Percentiles rank a stretch among this genome's conserved stretches.
These are phyloP conservation scores for Blastomyces parvus DNA, from an alignment of 2,329 filamentous ascomycete species.

Conservation along the genomic window DNA sequence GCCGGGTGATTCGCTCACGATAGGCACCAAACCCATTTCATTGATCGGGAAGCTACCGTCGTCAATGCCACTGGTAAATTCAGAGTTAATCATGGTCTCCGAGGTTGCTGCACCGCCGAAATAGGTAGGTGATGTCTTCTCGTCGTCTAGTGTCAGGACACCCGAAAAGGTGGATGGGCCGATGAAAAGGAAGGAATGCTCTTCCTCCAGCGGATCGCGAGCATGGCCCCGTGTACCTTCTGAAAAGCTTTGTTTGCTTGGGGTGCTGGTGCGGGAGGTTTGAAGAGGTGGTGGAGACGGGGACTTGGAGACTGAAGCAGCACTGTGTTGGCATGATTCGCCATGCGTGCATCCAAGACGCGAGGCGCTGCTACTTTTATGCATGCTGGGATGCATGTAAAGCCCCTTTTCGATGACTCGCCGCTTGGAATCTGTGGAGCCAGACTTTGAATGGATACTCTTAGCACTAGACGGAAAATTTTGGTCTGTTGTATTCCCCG, in stretches of 20 bases:
- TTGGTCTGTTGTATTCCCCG: not conserved
- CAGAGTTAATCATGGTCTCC: not conserved
- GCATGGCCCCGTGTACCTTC: constrained; percentile 51
- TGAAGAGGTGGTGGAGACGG: constrained; percentile 22
- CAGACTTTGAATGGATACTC: constrained; percentile 1
- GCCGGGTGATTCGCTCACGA: constrained; percentile 62
- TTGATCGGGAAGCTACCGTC: not conserved
- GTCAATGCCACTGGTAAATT: not conserved
- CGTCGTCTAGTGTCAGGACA: constrained; percentile 39
- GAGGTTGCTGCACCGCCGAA: not conserved
- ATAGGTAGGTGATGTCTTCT: not conserved
- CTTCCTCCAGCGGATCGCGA: constrained; percentile 55
- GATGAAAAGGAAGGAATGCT: constrained; percentile 64
- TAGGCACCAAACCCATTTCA: constrained; percentile 4
- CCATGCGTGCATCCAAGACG: not conserved
- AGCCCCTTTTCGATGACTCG: not conserved
- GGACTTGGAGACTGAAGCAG: constrained; percentile 22
- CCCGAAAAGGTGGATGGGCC: constrained; percentile 48
- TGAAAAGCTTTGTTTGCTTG: constrained; percentile 29
- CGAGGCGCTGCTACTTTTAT: not conserved
- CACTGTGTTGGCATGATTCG: constrained; percentile 1
- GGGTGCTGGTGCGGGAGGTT: constrained; percentile 23
- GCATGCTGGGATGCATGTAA: not conserved
- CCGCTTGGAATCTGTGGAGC: not conserved
- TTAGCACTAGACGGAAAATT: not conserved